Evolutionary conservation across 1,284 basidiomycete genomes (phyloP), one percentile per base, ranked within the genome.

Genomic region (Tilletia setariae): DNA sequence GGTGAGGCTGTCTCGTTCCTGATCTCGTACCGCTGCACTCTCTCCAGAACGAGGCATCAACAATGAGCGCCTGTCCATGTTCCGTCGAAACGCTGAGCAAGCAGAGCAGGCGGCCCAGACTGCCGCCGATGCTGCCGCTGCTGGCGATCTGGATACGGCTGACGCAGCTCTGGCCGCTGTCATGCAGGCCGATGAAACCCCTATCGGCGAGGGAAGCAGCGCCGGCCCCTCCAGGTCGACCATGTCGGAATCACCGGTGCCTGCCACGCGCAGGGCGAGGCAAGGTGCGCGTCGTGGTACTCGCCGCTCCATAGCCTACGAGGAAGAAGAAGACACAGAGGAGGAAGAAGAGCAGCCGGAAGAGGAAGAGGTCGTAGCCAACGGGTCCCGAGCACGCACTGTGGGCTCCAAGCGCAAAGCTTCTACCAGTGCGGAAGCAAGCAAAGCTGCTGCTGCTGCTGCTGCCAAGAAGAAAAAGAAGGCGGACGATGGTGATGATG

Each of bases 331-430:
- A 6, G 90, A 88, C 74, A 87, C 86, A 0, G 90, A 92, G 70
- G 86, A 91, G 64, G 85, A 91, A 2, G 35, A 40, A 11, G 90
- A 92, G 71, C 88, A 88, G 51, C 84, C 84, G 0, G 87, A 85
- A 2, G 85, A 85, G 8, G 81, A 78, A 47, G 82, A 80, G 35
- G 74, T 70, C 8, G 74, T 77, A 13, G 68, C 62, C 63, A 53
- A 59, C 35, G 53, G n/a, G 13, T 23, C 53, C 28, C 23, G 64
- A n/a, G 71, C 84, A 30, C 66, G 71, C 30, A 72, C 79, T 46
- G 83, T 83, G 28, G 74, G 46, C 61, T 86, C n/a, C 56, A 70
- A 30, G 28, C 35, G 35, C 35, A 40, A 40, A 11, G 35, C 35
- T 4, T 40, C 35, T 11, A 11, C 35, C 35, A 40, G 35, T 40